Evolutionary conservation across 305 asterid species (phyloP).

Genomic region (Ajuga reptans): DNA sequence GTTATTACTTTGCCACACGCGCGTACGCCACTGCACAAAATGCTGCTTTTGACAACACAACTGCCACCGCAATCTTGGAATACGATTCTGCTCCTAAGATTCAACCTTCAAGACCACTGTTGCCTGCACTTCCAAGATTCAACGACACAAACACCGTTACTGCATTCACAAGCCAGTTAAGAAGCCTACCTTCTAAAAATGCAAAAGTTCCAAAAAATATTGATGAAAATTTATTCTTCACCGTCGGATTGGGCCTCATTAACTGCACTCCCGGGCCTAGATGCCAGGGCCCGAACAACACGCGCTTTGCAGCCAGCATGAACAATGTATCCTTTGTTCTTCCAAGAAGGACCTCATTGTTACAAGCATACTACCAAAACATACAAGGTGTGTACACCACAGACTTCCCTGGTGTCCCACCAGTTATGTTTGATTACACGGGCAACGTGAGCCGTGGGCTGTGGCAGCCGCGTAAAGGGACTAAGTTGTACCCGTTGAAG

Average conservation of each 20-base stretch:
- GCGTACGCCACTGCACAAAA: slow-evolving; percentile 59
- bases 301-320: slow-evolving; percentile 72
- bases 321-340: slow-evolving; percentile 62
- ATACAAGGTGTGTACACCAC: slow-evolving; percentile 46
- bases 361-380: slow-evolving; percentile 65
- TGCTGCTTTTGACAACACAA: slow-evolving; percentile 68
- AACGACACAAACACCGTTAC: slow-evolving; percentile 56
- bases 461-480: slow-evolving; percentile 56
- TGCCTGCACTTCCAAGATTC: slow-evolving; percentile 51
- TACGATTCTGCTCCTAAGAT: slow-evolving; percentile 29
- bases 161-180: slow-evolving; percentile 48
- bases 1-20: slow-evolving; percentile 57
- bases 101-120: slow-evolving; percentile 32
- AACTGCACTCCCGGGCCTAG: slow-evolving; percentile 63
- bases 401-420: slow-evolving; percentile 66
- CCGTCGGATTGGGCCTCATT: slow-evolving; percentile 62
- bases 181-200: slow-evolving; percentile 28
- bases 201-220: slow-evolving; percentile 38
- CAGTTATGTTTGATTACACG: slow-evolving; percentile 47
- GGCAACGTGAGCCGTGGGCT: slow-evolving; percentile 66
- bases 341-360: slow-evolving; percentile 42
- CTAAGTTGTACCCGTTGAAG: slow-evolving; percentile 55
- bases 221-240: slow-evolving; percentile 55
- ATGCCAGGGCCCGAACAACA: slow-evolving; percentile 72
- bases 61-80: slow-evolving; percentile 61